Base-by-base conservation (phyloP, 2,329 filamentous ascomycete species). In the Lasiodiplodia sp. region DNA sequence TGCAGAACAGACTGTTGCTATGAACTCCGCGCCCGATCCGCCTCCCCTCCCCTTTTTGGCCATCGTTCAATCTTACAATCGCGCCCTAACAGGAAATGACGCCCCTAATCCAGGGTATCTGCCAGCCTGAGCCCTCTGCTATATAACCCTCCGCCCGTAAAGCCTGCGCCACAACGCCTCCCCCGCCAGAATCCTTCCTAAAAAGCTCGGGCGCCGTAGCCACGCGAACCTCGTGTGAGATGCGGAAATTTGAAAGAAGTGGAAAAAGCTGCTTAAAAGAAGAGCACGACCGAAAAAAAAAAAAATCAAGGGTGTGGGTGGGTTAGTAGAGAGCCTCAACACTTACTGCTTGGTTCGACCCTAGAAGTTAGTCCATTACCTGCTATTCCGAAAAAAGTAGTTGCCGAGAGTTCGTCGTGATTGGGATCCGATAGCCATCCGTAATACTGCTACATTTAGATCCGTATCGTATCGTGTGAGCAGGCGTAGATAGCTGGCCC, bases 71-170 rank as follows among this genome's bases (percentile, higher is more conserved):
- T 63, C 58, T 63, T 63, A 63, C 58, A 49, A 12, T 44, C 37
- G 23, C 37, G 57, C 58, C 58, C 25, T 34, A 34, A 63, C 58
- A 14, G 47, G 58, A 63, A 47, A 49, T 25, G 23, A 49, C 25
- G 58, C 58, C 58, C 58, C 58, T 63, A 63, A 63, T 31, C 58
- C 58, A 44, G 58, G 58, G 58, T 63, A 63, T 63, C 44, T 63
- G 40, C 58, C 57, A 62, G 57, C 57, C 44, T 51, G 10, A 16
- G 40, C 58, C 40, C 58, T 49, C 58, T 63, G 28, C 58, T 63
- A 63, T 63, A 63, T 34, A 23, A 16, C 40, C 16, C 40, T 34
- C 10, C 58, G 23, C 28, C 58, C 25, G 18, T 51, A 31, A n/a
- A 63, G 25, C 58, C 40, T 63, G 44, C 58, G 58, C 58, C 58